Evolutionary conservation across 176 grass and related monocot species (phyloP).

Genomic region (Elaeis guineensis): DNA sequence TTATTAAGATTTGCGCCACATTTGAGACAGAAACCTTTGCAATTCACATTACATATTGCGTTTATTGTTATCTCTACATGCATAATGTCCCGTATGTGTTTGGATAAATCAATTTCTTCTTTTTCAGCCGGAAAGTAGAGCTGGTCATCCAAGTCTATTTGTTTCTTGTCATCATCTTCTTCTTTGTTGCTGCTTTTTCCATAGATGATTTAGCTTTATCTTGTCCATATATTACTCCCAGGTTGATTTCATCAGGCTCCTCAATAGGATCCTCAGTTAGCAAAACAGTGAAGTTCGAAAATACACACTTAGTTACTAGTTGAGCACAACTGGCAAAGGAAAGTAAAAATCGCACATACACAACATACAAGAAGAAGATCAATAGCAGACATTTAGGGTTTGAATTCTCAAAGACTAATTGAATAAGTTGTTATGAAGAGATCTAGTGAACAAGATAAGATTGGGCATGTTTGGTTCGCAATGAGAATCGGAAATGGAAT

Average conservation of each 20-base stretch:
- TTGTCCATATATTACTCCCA: slow-evolving; percentile 32
- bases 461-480: no score
- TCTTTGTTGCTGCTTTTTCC: neutral
- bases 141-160: slow-evolving; percentile 64
- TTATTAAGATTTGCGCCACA: slow-evolving; percentile 61
- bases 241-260: slow-evolving; percentile 47
- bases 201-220: slow-evolving; percentile 13
- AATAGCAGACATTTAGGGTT: no score
- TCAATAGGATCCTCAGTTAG: no score
- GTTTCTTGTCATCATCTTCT: slow-evolving; percentile 29
- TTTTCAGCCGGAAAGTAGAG: slow-evolving; percentile 53
- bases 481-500: no score
- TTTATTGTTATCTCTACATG: slow-evolving; percentile 66
- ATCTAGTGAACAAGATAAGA: no score
- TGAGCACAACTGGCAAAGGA: slow-evolving; percentile 45
- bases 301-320: slow-evolving; percentile 50
- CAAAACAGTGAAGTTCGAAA: slow-evolving; percentile 60
- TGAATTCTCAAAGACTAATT: no score
- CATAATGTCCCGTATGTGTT: slow-evolving; percentile 63
- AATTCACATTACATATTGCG: slow-evolving; percentile 42
- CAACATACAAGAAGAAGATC: no score
- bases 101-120: slow-evolving; percentile 76
- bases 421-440: no score
- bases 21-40: slow-evolving; percentile 55
- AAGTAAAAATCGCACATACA: neutral